phyloP scores from a whole-genome alignment of 1,284 basidiomycete genomes.

The Papiliotrema flavescens region DNA sequence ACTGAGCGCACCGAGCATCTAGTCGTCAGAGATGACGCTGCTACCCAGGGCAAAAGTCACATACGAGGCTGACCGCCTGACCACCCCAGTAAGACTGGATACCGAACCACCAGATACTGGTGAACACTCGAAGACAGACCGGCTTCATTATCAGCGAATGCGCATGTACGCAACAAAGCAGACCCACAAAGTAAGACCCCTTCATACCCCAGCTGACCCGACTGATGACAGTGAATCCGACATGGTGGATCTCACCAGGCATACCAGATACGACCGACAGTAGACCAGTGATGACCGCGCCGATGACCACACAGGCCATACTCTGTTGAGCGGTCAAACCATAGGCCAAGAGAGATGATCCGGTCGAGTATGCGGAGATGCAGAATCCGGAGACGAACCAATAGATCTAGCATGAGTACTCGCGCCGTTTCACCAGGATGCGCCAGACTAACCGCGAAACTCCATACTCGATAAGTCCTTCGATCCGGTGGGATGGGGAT shows the following conservation, averaged over 20 bases:
- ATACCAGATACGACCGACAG: conserved; percentile 18
- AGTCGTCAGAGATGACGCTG: neutral
- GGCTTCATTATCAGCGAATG: conserved; percentile 10
- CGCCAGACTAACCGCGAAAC: conserved; percentile 12
- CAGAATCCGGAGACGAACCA: conserved; percentile 31
- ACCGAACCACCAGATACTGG: conserved; percentile 28
- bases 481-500: conserved; percentile 33
- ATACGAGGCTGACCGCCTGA: conserved; percentile 17
- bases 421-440: neutral
- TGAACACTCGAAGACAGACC: conserved; percentile 24
- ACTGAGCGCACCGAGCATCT: conserved; percentile 27
- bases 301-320: conserved; percentile 27
- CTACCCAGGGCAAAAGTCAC: neutral
- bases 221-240: conserved; percentile 29
- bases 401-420: conserved; percentile 9
- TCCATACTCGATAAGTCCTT: conserved; percentile 28
- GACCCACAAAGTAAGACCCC: conserved; percentile 24
- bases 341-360: conserved; percentile 28
- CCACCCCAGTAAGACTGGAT: conserved; percentile 32
- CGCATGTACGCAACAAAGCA: neutral
- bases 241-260: conserved; percentile 26
- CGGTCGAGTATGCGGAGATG: conserved; percentile 28
- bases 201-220: conserved; percentile 31
- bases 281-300: conserved; percentile 25
- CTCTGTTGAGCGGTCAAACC: conserved; percentile 29